These are phyloP conservation scores for Lunularia cruciata DNA, from an alignment of 225 moss, liverwort and hornwort genomes.

Conservation along the genomic window DNA sequence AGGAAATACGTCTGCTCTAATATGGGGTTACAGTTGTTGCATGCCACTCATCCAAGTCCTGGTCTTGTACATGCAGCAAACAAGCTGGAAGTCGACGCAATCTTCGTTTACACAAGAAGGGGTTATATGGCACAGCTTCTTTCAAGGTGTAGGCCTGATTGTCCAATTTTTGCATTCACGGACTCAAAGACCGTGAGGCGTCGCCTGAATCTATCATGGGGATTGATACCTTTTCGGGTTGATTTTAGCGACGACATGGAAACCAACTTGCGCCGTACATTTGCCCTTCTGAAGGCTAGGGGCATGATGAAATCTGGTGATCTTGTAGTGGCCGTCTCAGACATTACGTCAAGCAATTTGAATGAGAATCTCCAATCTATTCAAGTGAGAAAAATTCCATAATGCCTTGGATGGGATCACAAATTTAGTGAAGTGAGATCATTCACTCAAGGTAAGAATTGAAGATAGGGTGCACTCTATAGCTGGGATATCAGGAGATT, in stretches of 20 bases:
- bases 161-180: constrained; percentile 98
- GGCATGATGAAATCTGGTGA: constrained; percentile 99
- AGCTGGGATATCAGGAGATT: background rate
- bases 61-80: constrained; percentile 58
- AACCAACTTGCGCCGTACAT: constrained; percentile 83
- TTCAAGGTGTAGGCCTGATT: constrained; percentile 89
- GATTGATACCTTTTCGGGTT: constrained; percentile 90
- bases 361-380: constrained; percentile 86
- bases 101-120: constrained; percentile 89
- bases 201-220: constrained; percentile 93
- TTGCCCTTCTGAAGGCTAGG: constrained; percentile 81
- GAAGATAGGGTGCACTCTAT: background rate
- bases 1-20: no score
- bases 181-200: constrained; percentile 77
- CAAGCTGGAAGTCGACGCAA: constrained; percentile 91
- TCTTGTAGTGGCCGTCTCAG: constrained; percentile 88
- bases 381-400: constrained; percentile 85
- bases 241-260: constrained; percentile 98
- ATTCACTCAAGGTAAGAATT: background rate
- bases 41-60: background rate
- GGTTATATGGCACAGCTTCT: constrained; percentile 97
- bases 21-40: background rate
- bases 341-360: constrained; percentile 53
- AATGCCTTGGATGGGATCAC: constrained; percentile 15
- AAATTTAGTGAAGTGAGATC: background rate